These are phyloP conservation scores for Microdochium nivale DNA, from an alignment of 2,329 filamentous ascomycete genomes.

Conservation along the genomic window DNA sequence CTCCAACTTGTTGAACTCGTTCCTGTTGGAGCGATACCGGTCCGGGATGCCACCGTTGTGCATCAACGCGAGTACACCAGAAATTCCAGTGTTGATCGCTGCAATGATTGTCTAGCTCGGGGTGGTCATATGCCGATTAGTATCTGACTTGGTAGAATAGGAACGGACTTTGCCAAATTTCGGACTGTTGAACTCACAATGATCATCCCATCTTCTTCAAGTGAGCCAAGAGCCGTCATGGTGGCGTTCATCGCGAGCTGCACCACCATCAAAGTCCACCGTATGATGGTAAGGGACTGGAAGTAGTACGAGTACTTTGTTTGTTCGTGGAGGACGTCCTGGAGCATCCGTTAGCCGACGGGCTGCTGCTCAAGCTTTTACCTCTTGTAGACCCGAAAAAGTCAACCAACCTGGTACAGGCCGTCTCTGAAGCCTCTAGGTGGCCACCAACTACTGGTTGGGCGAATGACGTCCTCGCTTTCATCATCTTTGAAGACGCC, in stretches of 20 bases:
- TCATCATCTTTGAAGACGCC: slow-evolving; percentile 38
- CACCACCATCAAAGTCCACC: slow-evolving; percentile 37
- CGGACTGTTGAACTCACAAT: no score
- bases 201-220: slow-evolving; percentile 25
- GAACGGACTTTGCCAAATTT: no score
- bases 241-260: slow-evolving; percentile 40
- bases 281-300: slow-evolving; percentile 29
- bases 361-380: neutral
- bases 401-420: slow-evolving; percentile 26
- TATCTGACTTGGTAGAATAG: no score
- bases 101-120: slow-evolving; percentile 32
- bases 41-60: slow-evolving; percentile 47
- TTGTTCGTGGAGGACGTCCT: slow-evolving; percentile 34
- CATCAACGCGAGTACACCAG: slow-evolving; percentile 40
- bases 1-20: slow-evolving; percentile 40
- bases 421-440: slow-evolving; percentile 37
- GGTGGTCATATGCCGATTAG: neutral
- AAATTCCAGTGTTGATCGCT: slow-evolving; percentile 38
- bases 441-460: slow-evolving; percentile 33
- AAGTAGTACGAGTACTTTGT: slow-evolving; percentile 35
- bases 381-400: neutral
- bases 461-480: slow-evolving; percentile 29
- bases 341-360: neutral
- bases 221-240: slow-evolving; percentile 40
- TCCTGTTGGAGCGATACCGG: slow-evolving; percentile 38